Percentiles rank a stretch among this genome's conserved stretches.
Conservation (phyloP, 2,329 filamentous ascomycete species). For the Passalora sequoiae region DNA sequence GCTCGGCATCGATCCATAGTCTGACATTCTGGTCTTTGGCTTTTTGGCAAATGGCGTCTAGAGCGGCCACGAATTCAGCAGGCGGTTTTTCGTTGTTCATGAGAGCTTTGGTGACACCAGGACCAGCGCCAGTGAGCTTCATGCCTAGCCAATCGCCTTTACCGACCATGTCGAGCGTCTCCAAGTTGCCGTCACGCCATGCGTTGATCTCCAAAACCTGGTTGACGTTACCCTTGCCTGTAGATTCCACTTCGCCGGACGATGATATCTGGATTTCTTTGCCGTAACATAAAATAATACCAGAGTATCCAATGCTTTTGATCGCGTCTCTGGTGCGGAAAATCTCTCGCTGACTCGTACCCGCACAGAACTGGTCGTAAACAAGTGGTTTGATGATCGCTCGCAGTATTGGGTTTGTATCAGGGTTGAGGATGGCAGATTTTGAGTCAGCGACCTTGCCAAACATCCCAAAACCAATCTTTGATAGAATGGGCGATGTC, state of each 20-base stretch:
- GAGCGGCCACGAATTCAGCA: constrained; percentile 38
- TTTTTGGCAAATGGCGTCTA: constrained; percentile 42
- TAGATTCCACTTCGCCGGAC: constrained; percentile 5
- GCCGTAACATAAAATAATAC: constrained; percentile 52
- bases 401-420: constrained; percentile 45
- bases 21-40: constrained; percentile 41
- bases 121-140: constrained; percentile 50
- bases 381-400: constrained; percentile 44
- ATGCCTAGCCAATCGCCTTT: constrained; percentile 50
- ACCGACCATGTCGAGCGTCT: constrained; percentile 50
- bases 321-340: constrained; percentile 43
- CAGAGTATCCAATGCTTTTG: constrained; percentile 48
- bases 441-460: constrained; percentile 40
- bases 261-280: constrained; percentile 42
- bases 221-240: constrained; percentile 13
- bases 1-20: constrained; percentile 52
- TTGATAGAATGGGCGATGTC: constrained; percentile 31
- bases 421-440: constrained; percentile 43
- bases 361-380: constrained; percentile 56
- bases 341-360: constrained; percentile 47
- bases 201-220: constrained; percentile 34
- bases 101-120: constrained; percentile 39
- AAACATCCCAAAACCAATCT: constrained; percentile 30
- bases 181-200: constrained; percentile 51
- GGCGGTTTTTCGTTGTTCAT: constrained; percentile 39